Base-by-base conservation (phyloP, 192 early-diverging fungal species). In the Lobulomyces angularis region DNA sequence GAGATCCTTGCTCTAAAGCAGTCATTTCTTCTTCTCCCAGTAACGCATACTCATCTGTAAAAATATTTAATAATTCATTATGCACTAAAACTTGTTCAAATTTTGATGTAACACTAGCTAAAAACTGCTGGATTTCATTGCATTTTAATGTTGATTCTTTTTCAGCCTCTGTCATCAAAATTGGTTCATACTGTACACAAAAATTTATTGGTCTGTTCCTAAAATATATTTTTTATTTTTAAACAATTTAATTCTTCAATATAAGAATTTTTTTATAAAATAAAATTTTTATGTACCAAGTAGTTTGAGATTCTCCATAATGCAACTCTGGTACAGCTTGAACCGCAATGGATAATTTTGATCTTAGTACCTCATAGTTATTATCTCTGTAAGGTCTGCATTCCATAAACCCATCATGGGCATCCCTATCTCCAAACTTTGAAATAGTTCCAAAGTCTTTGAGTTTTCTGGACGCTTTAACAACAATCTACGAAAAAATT, bases 21-120 rank as follows among this genome's bases (percentile, higher is more conserved):
- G n/a, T n/a, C 12, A 63, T 28, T 18, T 78, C 75, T 33, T 80
- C 75, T 38, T 78, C 75, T 3, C 75, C 75, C 2, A 78, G 47
- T 7, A 50, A 45, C 19, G 51, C 45, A 41, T 63, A 74, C 38
- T 78, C 75, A 37, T 78, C 69, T 24, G 42, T 12, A 31, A 73
- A 75, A 20, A 78, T 77, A 43, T 78, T 50, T n/a, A 77, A 24
- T 8, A 74, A 55, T 12, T 35, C 46, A 51, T 78, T 78, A 41
- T 72, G 64, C 48, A 67, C 64, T 8, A 78, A 36, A 9, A 48
- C 63, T n/a, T 67, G 40, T 36, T 78, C 75, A 42, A 78, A 69
- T 18, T 62, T 65, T 39, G 17, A 28, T 12, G 21, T n/a, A 26
- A 58, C 27, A 42, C 22, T 3, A 35, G 41, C 21, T 17, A 20